Percentiles rank a stretch among this genome's conserved stretches.
Conservation (phyloP, 306 rosid species). For the Begonia peltatifolia region DNA sequence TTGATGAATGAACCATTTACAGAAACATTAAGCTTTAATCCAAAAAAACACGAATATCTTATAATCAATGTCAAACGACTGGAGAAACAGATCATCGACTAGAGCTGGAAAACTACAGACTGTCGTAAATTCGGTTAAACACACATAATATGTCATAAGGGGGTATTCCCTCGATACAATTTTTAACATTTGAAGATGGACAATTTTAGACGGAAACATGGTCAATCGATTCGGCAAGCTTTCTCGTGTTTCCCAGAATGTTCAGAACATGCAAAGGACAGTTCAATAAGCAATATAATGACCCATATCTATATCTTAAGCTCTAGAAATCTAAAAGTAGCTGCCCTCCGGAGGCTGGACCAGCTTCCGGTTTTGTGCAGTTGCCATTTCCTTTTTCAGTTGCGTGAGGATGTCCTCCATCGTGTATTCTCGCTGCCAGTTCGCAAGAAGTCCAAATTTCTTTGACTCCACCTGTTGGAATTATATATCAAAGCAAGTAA, state of each 20-base stretch:
- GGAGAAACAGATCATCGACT: no score
- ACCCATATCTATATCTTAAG: constrained; percentile 2
- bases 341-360: constrained; percentile 99
- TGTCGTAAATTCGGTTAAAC: no score
- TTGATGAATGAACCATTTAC: no score
- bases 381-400: constrained; percentile 98
- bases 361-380: constrained; percentile 90
- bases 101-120: no score
- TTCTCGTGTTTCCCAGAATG: constrained; percentile 6
- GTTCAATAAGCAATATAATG: constrained; percentile 51
- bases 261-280: constrained; percentile 23
- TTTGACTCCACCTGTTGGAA: constrained; percentile 78
- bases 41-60: no score
- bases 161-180: constrained; percentile 6
- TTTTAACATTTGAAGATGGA: constrained; percentile 1
- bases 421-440: constrained; percentile 96
- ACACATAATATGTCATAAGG: no score
- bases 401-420: constrained; percentile 98
- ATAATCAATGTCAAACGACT: no score
- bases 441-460: constrained; percentile 85
- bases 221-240: constrained; percentile 5
- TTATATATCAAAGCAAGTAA: neutral
- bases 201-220: constrained; percentile 8
- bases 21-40: no score
- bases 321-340: constrained; percentile 59